A percentile compares a stretch with the other conserved stretches of the same genome.
These are phyloP conservation scores for Tolypocladium cylindrosporum DNA, from an alignment of 2,329 filamentous ascomycete species.

Conservation along the genomic window DNA sequence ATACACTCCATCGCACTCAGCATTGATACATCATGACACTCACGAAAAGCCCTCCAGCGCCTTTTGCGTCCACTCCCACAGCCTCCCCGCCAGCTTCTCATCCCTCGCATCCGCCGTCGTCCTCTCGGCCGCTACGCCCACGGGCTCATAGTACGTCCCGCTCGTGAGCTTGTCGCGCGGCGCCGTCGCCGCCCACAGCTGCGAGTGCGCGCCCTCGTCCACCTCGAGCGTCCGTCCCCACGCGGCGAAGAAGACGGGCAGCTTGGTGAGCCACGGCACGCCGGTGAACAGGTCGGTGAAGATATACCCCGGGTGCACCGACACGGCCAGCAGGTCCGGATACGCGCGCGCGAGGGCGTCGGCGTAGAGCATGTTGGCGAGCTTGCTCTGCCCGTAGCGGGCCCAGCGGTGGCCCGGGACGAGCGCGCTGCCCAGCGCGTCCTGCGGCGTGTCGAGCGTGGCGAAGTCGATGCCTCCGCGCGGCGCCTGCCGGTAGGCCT, in stretches of 20 bases:
- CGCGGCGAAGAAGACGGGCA: slow-evolving; percentile 7
- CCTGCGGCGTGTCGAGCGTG: too few relatives aligned
- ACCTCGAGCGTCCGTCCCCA: slow-evolving; percentile 12
- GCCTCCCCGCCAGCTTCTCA: slow-evolving; percentile 19
- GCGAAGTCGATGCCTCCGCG: slow-evolving; percentile 16
- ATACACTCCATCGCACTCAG: too few relatives aligned
- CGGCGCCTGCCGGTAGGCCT: slow-evolving; percentile 15
- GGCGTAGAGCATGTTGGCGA: slow-evolving; percentile 37
- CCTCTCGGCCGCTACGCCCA: slow-evolving; percentile 8
- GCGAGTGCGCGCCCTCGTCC: too few relatives aligned
- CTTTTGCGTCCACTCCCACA: slow-evolving; percentile 28
- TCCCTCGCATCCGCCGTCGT: slow-evolving; percentile 10
- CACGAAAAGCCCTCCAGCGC: too few relatives aligned
- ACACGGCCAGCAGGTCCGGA: slow-evolving; percentile 30
- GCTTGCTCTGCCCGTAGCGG: slow-evolving; percentile 41
- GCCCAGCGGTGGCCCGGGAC: slow-evolving; percentile 17
- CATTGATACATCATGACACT: too few relatives aligned
- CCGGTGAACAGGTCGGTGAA: slow-evolving; percentile 16
- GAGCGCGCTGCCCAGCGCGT: slow-evolving; percentile 7
- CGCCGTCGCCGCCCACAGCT: slow-evolving; percentile 18
- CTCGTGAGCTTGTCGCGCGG: slow-evolving; percentile 5
- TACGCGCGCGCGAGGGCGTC: slow-evolving; percentile 32
- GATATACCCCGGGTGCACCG: slow-evolving; percentile 37
- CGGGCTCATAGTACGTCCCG: slow-evolving; percentile 16
- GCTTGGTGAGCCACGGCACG: slow-evolving; percentile 12